Base-by-base conservation (phyloP, 2,329 filamentous ascomycete species). In the Alternaria atra region DNA sequence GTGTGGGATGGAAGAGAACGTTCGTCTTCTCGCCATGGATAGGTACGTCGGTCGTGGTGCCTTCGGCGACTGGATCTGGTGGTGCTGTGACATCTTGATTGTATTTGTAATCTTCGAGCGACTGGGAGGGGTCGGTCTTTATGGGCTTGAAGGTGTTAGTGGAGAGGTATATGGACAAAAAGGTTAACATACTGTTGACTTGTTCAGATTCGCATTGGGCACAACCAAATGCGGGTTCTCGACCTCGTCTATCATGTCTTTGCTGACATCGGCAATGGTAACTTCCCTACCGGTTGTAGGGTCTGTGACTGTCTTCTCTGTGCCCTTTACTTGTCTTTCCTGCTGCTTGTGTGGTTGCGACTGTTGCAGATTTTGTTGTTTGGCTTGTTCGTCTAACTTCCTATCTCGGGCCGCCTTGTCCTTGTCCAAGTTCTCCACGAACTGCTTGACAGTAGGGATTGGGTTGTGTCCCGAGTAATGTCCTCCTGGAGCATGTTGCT, bases 11-110 rank as follows among this genome's bases (percentile, higher is more conserved):
- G 79, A 98, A 98, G 30, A 97, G 85, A 17, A 98, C 90, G 64
- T 97, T 97, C 4, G 95, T 98, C 85, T 95, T 97, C 76, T 98
- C 94, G 72, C 94, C 94, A 74, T 94, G 91, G 60, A 98, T 97
- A 3, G 95, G 95, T 1, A 98, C 93, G 79, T 98, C 95, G 27
- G 92, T 94, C 0, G 94, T 98, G 34, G 90, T 88, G 25, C 93
- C 92, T 58, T 90, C 86, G 15, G 90, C 89, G 20, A 97, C 84
- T 0, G 94, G 94, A 67, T 96, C 94, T 1, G 94, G 94, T 2
- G 94, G 94, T 0, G 94, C 92, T 0, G 93, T 97, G 58, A 97
- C 84, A 79, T 98, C 94, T 80, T 97, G 94, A 9, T 89, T 91
- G 58, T 90, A 76, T 65, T 91, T 91, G 79, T 98, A 97, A 65